Conservation (phyloP, 108 stramenopile genomes). For the Parmales sp. region DNA sequence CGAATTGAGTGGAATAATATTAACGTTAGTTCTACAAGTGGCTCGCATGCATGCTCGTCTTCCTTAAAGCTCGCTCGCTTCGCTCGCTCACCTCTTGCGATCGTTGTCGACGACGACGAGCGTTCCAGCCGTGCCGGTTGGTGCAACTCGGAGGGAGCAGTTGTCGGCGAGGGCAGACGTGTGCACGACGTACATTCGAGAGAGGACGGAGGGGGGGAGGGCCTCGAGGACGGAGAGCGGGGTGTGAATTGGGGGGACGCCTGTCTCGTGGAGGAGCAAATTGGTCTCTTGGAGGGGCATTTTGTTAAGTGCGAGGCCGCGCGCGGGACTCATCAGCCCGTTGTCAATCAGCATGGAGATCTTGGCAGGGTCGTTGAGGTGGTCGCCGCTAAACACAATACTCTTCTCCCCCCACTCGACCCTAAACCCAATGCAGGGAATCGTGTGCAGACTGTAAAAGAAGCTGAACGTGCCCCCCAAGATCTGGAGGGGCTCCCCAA, state of each 20-base stretch:
- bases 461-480: constrained; percentile 80
- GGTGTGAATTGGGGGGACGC: constrained; percentile 87
- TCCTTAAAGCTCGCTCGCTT: neutral
- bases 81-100: neutral
- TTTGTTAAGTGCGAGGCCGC: constrained; percentile 64
- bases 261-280: constrained; percentile 78
- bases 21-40: neutral
- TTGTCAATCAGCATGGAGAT: constrained; percentile 37
- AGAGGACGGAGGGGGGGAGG: constrained; percentile 61
- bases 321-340: constrained; percentile 58
- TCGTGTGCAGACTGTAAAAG: constrained; percentile 78
- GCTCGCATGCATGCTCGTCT: neutral
- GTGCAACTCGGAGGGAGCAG: constrained; percentile 62
- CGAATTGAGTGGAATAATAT: neutral
- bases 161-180: constrained; percentile 62
- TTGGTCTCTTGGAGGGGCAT: constrained; percentile 77
- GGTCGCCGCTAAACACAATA: constrained; percentile 86
- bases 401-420: constrained; percentile 77
- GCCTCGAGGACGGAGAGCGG: constrained; percentile 63
- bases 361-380: constrained; percentile 70
- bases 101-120: constrained; percentile 48
- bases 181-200: constrained; percentile 85
- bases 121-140: constrained; percentile 78
- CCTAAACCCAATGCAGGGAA: constrained; percentile 82
- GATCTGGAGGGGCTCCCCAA: constrained; percentile 72